Evolutionary conservation across 345 rosid genomes (phyloP), one percentile per base, ranked within the genome.

Genomic region (Moricandia arvensis): DNA sequence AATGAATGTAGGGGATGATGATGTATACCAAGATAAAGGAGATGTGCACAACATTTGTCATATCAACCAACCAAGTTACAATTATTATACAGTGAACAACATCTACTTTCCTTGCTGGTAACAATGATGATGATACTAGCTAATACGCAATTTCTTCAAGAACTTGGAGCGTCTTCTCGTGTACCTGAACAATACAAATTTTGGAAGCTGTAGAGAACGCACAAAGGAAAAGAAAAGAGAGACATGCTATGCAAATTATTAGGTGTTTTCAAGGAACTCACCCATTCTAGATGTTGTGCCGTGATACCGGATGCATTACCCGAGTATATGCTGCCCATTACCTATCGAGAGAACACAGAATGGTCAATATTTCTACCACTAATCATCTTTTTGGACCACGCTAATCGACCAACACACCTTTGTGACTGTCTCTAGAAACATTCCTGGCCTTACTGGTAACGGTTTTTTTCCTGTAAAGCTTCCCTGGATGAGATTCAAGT

Each of bases 251-350:
- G 35, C 38, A 38, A 47, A 45, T 24, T 64, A 8, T 33, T 45
- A 6, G 68, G 58, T 63, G 26, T 33, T 34, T 55, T 0, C 5
- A 38, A 57, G 76, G 43, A 72, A 74, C 73, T 82, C 79, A 91
- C 97, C 97, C 99, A 95, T 85, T 95, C 99, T 17, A 95, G 83
- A 84, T 95, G 97, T 71, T 91, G 98, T 76, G 96, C 97, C 0
- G 97, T 91, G 71, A 91, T 86, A 33, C 99, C 96, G 0, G 99
- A 83, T 63, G 74, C 86, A 74, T 85, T 95, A 64, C 97, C 97
- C 0, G 85, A 77, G 51, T 91, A 95, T 82, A 91, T 85, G 66
- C 97, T 92, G 27, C 99, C 99, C 72, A 91, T 63, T 4, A 95
- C 97, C 99, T 95, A 78, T 61, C 47, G 77, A 82, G 49, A 69